Conservation (phyloP, 1,284 basidiomycete species). For the Tilletiopsis washingtonensis region DNA sequence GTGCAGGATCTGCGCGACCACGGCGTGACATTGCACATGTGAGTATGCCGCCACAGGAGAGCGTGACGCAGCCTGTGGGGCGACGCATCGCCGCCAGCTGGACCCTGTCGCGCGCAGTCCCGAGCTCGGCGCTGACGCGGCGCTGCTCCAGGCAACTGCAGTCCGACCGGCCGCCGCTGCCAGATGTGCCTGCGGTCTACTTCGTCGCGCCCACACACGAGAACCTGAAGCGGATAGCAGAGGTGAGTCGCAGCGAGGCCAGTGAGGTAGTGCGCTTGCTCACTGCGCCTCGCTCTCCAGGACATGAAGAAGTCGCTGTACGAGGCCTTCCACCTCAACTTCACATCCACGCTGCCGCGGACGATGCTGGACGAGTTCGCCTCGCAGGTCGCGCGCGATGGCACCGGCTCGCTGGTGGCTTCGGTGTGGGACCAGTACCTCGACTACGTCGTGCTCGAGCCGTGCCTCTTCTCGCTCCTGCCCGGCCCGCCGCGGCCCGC, state of each 20-base stretch:
- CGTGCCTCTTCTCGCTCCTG: slow-evolving; percentile 86
- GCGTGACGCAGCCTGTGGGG: too few species aligned
- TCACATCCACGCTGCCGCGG: slow-evolving; percentile 81
- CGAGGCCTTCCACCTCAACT: slow-evolving; percentile 88
- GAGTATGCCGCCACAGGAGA: slow-evolving; percentile 48
- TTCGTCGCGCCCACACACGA: slow-evolving; percentile 83
- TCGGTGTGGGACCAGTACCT: slow-evolving; percentile 65
- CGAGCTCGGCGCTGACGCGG: neutral
- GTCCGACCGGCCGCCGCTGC: slow-evolving; percentile 74
- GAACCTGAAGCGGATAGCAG: slow-evolving; percentile 63
- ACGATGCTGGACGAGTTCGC: slow-evolving; percentile 89
- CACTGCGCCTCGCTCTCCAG: slow-evolving; percentile 14
- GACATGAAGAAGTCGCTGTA: slow-evolving; percentile 77
- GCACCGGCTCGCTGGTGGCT: slow-evolving; percentile 60
- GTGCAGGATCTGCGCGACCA: slow-evolving; percentile 94
- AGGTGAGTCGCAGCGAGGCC: neutral
- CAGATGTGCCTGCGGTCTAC: slow-evolving; percentile 95
- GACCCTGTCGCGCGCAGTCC: too few species aligned
- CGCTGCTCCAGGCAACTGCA: slow-evolving; percentile 69
- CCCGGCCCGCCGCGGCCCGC: slow-evolving; percentile 52
- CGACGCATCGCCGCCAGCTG: too few species aligned
- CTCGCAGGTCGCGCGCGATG: slow-evolving; percentile 72
- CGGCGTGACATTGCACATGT: slow-evolving; percentile 96
- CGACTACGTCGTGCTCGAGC: slow-evolving; percentile 89
- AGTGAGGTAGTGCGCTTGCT: too few species aligned